These are phyloP conservation scores for Paulownia fortunei DNA, from an alignment of 257 asterid species.

Conservation along the genomic window DNA sequence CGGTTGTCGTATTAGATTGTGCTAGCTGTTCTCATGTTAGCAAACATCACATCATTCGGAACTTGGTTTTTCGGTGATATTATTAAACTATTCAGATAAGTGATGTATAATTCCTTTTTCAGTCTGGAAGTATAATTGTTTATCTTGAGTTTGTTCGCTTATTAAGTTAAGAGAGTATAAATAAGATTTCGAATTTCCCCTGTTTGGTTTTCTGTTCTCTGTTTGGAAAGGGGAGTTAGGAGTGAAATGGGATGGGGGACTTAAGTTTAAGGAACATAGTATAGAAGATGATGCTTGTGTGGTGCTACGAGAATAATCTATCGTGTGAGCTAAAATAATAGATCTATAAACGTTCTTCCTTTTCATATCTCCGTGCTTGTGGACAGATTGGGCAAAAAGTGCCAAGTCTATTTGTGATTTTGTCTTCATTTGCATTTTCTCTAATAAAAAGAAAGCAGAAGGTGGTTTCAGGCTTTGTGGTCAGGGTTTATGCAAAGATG, in stretches of 20 bases:
- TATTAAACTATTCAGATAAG: neutral
- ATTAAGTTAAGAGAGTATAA: neutral
- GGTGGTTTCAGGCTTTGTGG: neutral
- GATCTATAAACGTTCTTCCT: neutral
- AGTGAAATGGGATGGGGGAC: neutral
- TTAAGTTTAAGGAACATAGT: neutral
- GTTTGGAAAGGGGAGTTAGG: neutral
- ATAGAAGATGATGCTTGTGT: neutral
- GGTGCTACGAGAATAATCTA: neutral
- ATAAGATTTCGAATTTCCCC: neutral
- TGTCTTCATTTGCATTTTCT: neutral
- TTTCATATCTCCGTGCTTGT: neutral
- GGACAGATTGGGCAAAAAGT: neutral
- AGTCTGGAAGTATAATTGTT: neutral
- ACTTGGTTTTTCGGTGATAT: neutral
- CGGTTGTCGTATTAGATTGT: neutral
- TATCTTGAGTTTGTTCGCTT: neutral
- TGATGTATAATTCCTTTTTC: neutral
- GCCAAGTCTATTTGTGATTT: neutral
- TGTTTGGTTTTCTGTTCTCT: neutral
- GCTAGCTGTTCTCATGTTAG: neutral
- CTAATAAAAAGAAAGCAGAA: neutral
- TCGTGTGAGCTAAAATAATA: neutral
- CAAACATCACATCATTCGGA: neutral
- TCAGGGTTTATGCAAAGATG: neutral